Percentiles rank a stretch among this genome's conserved stretches.
Evolutionary conservation across 108 stramenopile species (phyloP).

Genomic region (Pelagomonas calceolata): DNA sequence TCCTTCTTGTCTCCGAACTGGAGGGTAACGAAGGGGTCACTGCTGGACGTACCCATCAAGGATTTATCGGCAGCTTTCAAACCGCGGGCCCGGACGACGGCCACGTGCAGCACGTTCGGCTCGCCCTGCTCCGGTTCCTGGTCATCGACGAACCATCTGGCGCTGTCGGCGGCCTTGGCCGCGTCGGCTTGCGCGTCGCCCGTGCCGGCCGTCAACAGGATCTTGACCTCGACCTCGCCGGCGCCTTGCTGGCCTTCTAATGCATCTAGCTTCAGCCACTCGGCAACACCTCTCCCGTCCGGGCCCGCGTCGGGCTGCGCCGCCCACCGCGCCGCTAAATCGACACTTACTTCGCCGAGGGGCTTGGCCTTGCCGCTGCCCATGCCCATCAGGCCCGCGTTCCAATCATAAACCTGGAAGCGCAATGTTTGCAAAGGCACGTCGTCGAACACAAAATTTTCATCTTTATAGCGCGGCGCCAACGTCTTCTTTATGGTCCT

Average conservation of each 20-base stretch:
- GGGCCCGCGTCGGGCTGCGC: not conserved
- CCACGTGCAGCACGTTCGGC: not conserved
- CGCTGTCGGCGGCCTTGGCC: not conserved
- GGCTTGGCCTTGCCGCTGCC: not conserved
- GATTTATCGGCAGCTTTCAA: not conserved
- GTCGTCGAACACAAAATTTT: not conserved
- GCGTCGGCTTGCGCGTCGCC: not conserved
- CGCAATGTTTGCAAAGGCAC: not conserved
- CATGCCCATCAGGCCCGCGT: not conserved
- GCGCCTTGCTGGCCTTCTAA: not conserved
- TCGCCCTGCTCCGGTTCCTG: not conserved
- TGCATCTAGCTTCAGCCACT: not conserved
- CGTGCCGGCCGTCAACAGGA: not conserved
- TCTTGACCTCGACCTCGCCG: not conserved
- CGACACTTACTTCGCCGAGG: not conserved
- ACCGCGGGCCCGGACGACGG: not conserved
- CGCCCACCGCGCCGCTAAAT: not conserved
- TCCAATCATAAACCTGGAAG: not conserved
- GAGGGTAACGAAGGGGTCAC: not conserved
- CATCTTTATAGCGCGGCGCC: not conserved
- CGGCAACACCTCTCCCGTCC: not conserved
- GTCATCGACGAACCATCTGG: not conserved
- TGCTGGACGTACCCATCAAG: not conserved
- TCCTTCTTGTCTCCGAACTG: not conserved
- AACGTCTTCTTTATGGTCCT: not conserved